Evolutionary conservation across 192 early-diverging fungal species (phyloP).

Genomic region (Coemansia aciculifera): DNA sequence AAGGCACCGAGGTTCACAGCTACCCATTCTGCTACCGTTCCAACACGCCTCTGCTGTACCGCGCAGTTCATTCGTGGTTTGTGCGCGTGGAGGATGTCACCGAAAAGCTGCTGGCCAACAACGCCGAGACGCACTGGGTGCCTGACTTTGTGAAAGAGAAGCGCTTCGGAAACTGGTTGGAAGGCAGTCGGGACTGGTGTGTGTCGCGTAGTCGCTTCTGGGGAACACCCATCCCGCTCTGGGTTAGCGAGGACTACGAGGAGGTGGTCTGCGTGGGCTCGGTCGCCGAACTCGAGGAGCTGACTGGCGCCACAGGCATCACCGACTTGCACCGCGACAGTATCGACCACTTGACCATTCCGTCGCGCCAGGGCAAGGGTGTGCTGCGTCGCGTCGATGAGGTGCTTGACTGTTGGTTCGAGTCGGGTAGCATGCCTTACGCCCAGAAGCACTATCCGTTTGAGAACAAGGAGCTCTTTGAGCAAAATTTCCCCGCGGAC

Average conservation of each 20-base stretch:
- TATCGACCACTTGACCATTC: constrained; percentile 96
- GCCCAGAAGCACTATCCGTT: constrained; percentile 99
- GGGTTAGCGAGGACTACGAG: constrained; percentile 90
- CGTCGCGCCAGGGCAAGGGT: constrained; percentile 86
- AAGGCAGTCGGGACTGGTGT: constrained; percentile 95
- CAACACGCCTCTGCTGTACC: constrained; percentile 96
- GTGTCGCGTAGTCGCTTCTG: constrained; percentile 97
- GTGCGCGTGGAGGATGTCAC: constrained; percentile 83
- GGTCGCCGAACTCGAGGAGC: constrained; percentile 81
- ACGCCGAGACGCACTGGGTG: constrained; percentile 90
- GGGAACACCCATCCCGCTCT: constrained; percentile 99
- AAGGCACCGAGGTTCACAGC: constrained; percentile 86
- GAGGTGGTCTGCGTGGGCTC: constrained; percentile 91
- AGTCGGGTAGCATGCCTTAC: constrained; percentile 98
- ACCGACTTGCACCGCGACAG: constrained; percentile 95
- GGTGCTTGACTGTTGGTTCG: constrained; percentile 99
- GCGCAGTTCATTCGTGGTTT: constrained; percentile 97
- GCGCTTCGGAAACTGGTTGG: constrained; percentile 97
- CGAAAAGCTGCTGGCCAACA: constrained; percentile 85
- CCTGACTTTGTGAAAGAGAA: constrained; percentile 96
- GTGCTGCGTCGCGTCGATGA: constrained; percentile 85
- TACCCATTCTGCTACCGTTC: constrained; percentile 99
- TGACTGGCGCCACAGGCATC: constrained; percentile 81
- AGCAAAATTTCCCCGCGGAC: constrained; percentile 91
- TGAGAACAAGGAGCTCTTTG: constrained; percentile 90